These are phyloP conservation scores for Beta macrorhiza DNA, from an alignment of 179 eudicot genomes.

Conservation along the genomic window DNA sequence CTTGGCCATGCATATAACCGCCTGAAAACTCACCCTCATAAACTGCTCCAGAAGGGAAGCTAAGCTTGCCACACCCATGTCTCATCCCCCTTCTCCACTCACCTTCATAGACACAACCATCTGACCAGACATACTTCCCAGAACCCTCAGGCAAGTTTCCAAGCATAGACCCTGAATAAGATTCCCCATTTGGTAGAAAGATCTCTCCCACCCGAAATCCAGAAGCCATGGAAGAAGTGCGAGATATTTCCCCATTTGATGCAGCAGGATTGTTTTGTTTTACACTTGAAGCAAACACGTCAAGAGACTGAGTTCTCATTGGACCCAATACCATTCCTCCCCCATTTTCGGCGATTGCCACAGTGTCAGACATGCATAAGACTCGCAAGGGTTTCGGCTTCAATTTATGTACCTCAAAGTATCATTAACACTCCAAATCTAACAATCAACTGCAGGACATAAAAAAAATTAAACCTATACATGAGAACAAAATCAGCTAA, in stretches of 20 bases:
- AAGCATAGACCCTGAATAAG: conserved; percentile 64
- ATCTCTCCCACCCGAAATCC: conserved; percentile 62
- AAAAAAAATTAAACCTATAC: conserved; percentile 1
- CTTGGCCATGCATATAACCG: conserved; percentile 79
- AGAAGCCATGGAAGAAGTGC: conserved; percentile 46
- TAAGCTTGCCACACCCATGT: conserved; percentile 73
- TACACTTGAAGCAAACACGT: conserved; percentile 34
- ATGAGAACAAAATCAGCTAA: conserved; percentile 11
- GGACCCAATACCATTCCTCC: conserved; percentile 47
- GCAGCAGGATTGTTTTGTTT: conserved; percentile 29
- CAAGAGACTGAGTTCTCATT: conserved; percentile 63
- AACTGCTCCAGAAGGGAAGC: conserved; percentile 71
- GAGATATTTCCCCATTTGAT: conserved; percentile 45
- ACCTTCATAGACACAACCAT: conserved; percentile 81
- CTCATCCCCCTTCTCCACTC: conserved; percentile 92
- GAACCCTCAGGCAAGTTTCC: conserved; percentile 85
- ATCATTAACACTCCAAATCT: conserved; percentile 20
- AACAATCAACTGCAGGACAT: conserved; percentile 20
- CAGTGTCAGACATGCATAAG: conserved; percentile 88
- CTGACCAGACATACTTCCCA: conserved; percentile 77
- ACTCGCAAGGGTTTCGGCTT: conserved; percentile 27
- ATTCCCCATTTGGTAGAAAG: conserved; percentile 62
- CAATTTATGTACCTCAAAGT: conserved; percentile 18
- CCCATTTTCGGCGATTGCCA: conserved; percentile 47
- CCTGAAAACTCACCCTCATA: conserved; percentile 95